Evolutionary conservation across 257 asterid species (phyloP), one percentile per base, ranked within the genome.

Genomic region (Jasminum sambac): DNA sequence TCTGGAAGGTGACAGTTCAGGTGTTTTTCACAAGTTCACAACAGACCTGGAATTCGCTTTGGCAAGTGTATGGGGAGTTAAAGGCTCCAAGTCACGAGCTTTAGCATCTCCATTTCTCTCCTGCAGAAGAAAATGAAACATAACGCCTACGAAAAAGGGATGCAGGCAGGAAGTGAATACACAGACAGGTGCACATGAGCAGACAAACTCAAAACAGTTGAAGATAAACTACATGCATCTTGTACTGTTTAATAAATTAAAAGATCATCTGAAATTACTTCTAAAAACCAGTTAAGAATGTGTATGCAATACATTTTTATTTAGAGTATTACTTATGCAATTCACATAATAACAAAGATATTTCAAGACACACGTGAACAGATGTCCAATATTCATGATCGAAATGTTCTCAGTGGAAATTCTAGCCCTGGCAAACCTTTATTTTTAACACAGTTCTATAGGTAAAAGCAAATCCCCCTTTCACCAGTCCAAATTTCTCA

Each of bases 81-180:
- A 87, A 73, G 96, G 92, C 81, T 91, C 96, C 21, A 79, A 64
- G 12, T 89, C 98, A 43, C 83, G 89, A 73, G 75, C 74, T 72
- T 80, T 90, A 77, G 78, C 79, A 72, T 94, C 97, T 77, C 90
- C 91, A 66, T 82, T 88, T 79, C 95, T 87, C 82, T 91, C 96
- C 99, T 91, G 77, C 77, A 77, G 34, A 64, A 76, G 46, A 77
- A 76, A 60, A 68, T 68, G 66, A 13, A 68, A 36, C 48, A 66
- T 58, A 26, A 73, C 68, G 25, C 68, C 37, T 69, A 46, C 41
- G 43, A 17, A n/a, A n/a, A n/a, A 40, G 34, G 69, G 60, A 55
- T 43, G 34, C 60, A 34, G 40, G 55, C 46, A 19, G 34, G 17
- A 68, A 30, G 61, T 60, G 38, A 59, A 64, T n/a, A n/a, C n/a